Base-by-base conservation (phyloP, 805 yeast genomes). In the Metschnikowia amazonensis region DNA sequence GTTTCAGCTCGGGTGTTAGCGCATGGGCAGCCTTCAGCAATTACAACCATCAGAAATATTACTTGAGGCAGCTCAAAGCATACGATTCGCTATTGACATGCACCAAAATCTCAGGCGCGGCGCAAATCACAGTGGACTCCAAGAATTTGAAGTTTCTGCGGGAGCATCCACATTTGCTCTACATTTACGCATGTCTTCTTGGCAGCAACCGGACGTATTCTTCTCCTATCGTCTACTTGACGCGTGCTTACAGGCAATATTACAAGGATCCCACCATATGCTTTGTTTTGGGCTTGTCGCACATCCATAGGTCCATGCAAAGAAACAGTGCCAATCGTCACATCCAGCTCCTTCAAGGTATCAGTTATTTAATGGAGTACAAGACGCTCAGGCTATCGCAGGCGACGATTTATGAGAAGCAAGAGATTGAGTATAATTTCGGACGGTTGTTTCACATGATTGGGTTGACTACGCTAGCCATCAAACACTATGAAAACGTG, bases 261-360 rank as follows among this genome's bases (percentile, higher is more conserved):
- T 82, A 83, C 36, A 66, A 79, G 34, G 96, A 92, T 51, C 95
- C 97, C 1, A 78, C 89, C 70, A 70, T 94, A 1, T 76, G 88
- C 49, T 70, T 94, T 23, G 65, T 85, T 30, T 70, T 86, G 36
- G 97, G 94, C 0, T 63, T 94, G 33, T 81, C 90, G 0, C 90
- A 89, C 64, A 69, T 90, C 20, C 97, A 92, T 56, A 75, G 98
- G 35, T 86, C 97, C 0, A 84, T 90, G 82, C 98, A 94, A 64
- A 74, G 99, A 50, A 80, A 87, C 47, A 84, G 96, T 4, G 75
- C 82, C 5, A 87, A 89, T 62, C 79, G 97, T 45, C 97, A 92
- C 58, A 74, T 86, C 47, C 97, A 90, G 59, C 72, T 94, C 18
- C 67, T 94, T 1, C 97, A 94, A 59, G 97, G 97, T 0, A 66